phyloP scores from a whole-genome alignment of 805 yeast genomes.

The Maudiozyma bulderi region DNA sequence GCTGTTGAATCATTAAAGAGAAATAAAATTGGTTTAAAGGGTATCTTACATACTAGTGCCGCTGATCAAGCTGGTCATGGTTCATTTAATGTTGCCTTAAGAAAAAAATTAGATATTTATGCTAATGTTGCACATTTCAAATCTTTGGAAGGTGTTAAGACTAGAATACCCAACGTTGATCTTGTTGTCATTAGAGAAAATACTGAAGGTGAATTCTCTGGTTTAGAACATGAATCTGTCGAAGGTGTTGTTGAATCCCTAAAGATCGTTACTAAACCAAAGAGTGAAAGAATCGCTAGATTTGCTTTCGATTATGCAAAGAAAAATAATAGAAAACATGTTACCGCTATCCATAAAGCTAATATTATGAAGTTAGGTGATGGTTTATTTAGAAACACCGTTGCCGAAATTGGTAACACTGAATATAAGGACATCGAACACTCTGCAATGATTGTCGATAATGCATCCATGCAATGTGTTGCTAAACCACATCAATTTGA shows the following conservation, averaged over 20 bases:
- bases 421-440: conserved; percentile 78
- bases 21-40: conserved; percentile 94
- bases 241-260: conserved; percentile 97
- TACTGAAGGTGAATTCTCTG: conserved; percentile 98
- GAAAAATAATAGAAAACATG: conserved; percentile 83
- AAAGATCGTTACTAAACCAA: conserved; percentile 87
- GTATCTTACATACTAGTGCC: conserved; percentile 89
- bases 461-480: conserved; percentile 98
- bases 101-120: conserved; percentile 91
- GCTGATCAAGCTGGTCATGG: conserved; percentile 65
- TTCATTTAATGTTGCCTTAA: conserved; percentile 89
- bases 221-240: conserved; percentile 93
- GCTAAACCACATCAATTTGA: conserved; percentile 97
- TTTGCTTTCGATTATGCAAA: conserved; percentile 94
- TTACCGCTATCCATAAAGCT: conserved; percentile 97
- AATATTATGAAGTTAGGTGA: conserved; percentile 98
- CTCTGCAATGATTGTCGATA: conserved; percentile 93
- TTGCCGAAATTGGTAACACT: conserved; percentile 73
- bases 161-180: conserved; percentile 82
- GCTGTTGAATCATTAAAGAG: conserved; percentile 88
- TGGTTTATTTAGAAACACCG: conserved; percentile 92
- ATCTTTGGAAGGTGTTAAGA: conserved; percentile 87
- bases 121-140: conserved; percentile 93
- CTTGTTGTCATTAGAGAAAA: conserved; percentile 94
- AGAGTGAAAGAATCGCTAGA: conserved; percentile 94